Conservation (phyloP, 2,329 filamentous ascomycete genomes). For the Calycina marina region DNA sequence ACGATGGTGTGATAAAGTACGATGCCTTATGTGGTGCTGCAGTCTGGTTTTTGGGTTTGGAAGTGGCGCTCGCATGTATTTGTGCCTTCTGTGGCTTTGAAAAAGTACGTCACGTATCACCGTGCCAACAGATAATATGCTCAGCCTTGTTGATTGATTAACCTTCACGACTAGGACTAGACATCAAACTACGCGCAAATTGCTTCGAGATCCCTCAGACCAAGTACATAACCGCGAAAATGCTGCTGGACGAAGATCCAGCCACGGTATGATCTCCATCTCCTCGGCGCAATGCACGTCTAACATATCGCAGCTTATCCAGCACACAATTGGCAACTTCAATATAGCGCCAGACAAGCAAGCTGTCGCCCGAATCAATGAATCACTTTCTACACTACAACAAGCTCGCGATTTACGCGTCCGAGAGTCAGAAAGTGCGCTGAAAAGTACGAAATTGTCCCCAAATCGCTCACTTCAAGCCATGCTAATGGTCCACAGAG, state of each 20-base stretch:
- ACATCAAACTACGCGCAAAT: too few species aligned
- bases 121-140: too few species aligned
- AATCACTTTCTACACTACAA: constrained; percentile 70
- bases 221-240: constrained; percentile 27
- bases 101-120: too few species aligned
- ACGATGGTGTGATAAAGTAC: too few species aligned
- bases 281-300: neutral
- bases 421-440: constrained; percentile 48
- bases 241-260: constrained; percentile 91
- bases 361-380: constrained; percentile 68
- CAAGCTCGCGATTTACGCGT: constrained; percentile 70
- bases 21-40: too few species aligned
- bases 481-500: constrained; percentile 23
- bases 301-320: constrained; percentile 52
- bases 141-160: too few species aligned
- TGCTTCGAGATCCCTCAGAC: too few species aligned
- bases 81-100: too few species aligned
- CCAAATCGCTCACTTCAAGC: constrained; percentile 14
- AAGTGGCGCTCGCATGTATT: too few species aligned
- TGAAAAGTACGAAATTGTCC: constrained; percentile 38
- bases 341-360: constrained; percentile 81
- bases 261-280: constrained; percentile 47
- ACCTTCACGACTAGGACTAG: too few species aligned
- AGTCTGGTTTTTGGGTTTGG: too few species aligned
- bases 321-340: constrained; percentile 87